phyloP scores from a whole-genome alignment of 78 protist species.

The Mantamonas sphyraenae region DNA sequence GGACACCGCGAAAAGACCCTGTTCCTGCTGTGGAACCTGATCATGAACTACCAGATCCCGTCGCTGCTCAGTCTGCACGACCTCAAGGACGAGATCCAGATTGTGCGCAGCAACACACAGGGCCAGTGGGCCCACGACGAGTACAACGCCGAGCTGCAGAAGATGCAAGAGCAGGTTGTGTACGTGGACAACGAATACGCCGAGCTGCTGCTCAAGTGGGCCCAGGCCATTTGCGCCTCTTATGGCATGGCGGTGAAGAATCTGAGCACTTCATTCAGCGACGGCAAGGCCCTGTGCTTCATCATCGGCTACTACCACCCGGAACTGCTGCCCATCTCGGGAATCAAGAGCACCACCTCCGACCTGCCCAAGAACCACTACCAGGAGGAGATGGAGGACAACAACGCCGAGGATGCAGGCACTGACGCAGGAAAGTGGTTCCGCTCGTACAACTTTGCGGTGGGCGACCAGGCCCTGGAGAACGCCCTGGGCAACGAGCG shows the following conservation, averaged over 20 bases:
- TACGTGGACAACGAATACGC: neutral
- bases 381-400: neutral
- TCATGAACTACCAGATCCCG: neutral
- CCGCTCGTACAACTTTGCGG: no score
- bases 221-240: neutral
- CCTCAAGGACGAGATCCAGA: neutral
- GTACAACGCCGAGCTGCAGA: no score
- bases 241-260: neutral
- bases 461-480: no score
- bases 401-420: neutral
- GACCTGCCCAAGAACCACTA: no score
- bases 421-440: neutral
- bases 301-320: neutral
- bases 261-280: neutral
- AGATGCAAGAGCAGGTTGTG: neutral
- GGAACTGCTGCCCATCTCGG: neutral
- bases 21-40: neutral
- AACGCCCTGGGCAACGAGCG: neutral
- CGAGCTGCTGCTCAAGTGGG: constrained; percentile 1
- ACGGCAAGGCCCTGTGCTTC: constrained; percentile 1
- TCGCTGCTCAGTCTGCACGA: neutral
- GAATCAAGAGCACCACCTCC: neutral
- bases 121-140: neutral
- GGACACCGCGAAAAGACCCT: constrained; percentile 14
- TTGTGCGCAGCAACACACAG: neutral